Conservation (phyloP, 2,329 filamentous ascomycete genomes). For the Sclerotinia spermophila region DNA sequence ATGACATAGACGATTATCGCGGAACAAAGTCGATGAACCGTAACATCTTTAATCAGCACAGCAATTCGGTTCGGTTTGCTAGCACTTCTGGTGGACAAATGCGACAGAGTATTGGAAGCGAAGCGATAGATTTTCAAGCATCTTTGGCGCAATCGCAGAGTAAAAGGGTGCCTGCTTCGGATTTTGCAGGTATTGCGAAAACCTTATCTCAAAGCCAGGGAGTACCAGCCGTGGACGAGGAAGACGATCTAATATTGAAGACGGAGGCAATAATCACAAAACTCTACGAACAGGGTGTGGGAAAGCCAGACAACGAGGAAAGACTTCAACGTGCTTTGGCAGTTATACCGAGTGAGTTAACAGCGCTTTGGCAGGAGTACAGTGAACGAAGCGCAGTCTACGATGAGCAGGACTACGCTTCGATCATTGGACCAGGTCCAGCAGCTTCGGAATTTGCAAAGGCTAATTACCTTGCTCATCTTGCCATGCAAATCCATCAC, state of each 20-base stretch:
- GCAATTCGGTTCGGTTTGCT: constrained; percentile 46
- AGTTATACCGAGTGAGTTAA: constrained; percentile 50
- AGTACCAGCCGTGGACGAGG: constrained; percentile 61
- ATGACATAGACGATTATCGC: constrained; percentile 31
- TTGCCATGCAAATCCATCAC: constrained; percentile 78
- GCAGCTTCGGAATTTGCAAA: constrained; percentile 64
- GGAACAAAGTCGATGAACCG: constrained; percentile 29
- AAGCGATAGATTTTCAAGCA: constrained; percentile 20
- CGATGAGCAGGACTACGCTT: constrained; percentile 51
- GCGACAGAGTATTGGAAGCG: constrained; percentile 23
- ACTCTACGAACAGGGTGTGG: constrained; percentile 61
- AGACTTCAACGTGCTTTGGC: constrained; percentile 55
- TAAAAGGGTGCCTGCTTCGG: constrained; percentile 23
- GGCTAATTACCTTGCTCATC: constrained; percentile 71
- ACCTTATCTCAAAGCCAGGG: constrained; percentile 59
- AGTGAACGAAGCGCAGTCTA: constrained; percentile 44
- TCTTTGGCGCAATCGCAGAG: constrained; percentile 23
- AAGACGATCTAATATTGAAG: constrained; percentile 66
- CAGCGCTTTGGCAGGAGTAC: constrained; percentile 54
- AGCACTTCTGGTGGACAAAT: constrained; percentile 20
- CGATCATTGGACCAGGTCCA: constrained; percentile 63
- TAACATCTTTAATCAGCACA: constrained; percentile 38
- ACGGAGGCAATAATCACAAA: constrained; percentile 69
- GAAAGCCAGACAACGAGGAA: constrained; percentile 52
- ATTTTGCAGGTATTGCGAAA: constrained; percentile 67